Evolutionary conservation across 768 basidiomycete genomes (phyloP), one percentile per base, ranked within the genome.

Genomic region (Leccinum ochraceum): DNA sequence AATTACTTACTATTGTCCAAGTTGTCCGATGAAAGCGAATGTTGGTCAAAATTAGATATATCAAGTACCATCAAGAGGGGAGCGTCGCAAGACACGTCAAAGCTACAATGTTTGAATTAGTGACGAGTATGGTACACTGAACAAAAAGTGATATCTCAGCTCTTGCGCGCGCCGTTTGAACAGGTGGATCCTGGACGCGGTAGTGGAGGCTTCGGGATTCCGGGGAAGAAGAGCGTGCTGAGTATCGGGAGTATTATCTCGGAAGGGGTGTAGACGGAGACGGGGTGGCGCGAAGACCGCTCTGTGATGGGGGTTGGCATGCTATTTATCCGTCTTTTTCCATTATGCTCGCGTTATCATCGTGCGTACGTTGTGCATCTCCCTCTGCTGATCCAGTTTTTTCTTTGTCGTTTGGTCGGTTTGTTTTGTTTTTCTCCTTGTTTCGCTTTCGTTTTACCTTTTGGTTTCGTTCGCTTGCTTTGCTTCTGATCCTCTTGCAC

Each of bases 191-290:
- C 64, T 28, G 66, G 63, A 24, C 66, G 66, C n/a, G 60, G 67
- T 39, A 17, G 3, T 42, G 17, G 39, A 17, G 39, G 39, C 0
- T 51, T 68, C 8, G 66, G n/a, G 1, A 56, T 59, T 1, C 60
- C 53, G 0, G 72, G 79, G 42, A 88, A 87, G 80, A 88, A 85
- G 75, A 88, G 86, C 65, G 82, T 80, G 57, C 67, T 89, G 75
- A 87, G 86, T 65, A 89, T 89, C 63, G 86, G 85, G 57, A 87
- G 84, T 66, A 89, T 89, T 58, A 87, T 88, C 58, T 86, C 85
- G 42, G 85, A 85, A 1, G 67, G 71, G 2, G 71, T 51, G 54
- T 71, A 51, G 60, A 26, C 22, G 9, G n/a, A 5, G 46, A 42
- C 16, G 39, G 17, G 16, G 36, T 37, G 36, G 36, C 36, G 3